Conservation (phyloP, 2,329 filamentous ascomycete genomes). For the Nigrospora oryzae region DNA sequence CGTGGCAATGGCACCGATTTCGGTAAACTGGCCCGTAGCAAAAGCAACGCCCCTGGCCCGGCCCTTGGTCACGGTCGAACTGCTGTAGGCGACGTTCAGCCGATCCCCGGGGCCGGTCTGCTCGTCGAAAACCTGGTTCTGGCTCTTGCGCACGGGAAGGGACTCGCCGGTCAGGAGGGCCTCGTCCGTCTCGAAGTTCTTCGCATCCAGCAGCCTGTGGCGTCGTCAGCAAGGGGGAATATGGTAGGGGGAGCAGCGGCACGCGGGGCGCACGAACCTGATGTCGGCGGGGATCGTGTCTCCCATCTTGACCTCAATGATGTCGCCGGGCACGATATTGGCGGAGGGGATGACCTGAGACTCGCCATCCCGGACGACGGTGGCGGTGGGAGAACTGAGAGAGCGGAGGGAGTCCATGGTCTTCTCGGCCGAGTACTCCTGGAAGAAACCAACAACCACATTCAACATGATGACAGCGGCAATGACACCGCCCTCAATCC, state of each 20-base stretch:
- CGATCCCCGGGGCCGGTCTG: constrained; percentile 52
- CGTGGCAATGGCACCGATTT: constrained; percentile 56
- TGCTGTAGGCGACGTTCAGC: constrained; percentile 55
- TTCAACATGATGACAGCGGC: constrained; percentile 30
- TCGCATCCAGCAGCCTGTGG: constrained; percentile 33
- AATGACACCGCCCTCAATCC: constrained; percentile 47
- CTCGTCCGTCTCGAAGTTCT: constrained; percentile 53
- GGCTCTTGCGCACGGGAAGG: constrained; percentile 46
- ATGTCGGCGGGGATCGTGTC: constrained; percentile 34
- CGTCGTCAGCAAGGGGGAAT: background rate
- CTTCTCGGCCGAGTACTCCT: constrained; percentile 47
- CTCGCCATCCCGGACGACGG: constrained; percentile 40
- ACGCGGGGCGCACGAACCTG: constrained; percentile 12
- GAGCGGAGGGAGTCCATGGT: constrained; percentile 44
- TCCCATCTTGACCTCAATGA: constrained; percentile 45
- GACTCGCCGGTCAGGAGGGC: constrained; percentile 57
- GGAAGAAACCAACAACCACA: constrained; percentile 31
- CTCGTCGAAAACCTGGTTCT: constrained; percentile 36
- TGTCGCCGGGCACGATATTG: constrained; percentile 48
- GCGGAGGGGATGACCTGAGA: constrained; percentile 41
- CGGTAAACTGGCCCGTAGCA: constrained; percentile 51
- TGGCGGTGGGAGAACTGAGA: constrained; percentile 39
- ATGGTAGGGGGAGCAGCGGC: background rate
- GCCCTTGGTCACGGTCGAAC: constrained; percentile 53
- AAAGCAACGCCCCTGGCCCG: constrained; percentile 52